Percentiles rank a stretch among this genome's conserved stretches.
Conservation (phyloP, 1,139 yeast species). For the Debaryomyces singareniensis region DNA sequence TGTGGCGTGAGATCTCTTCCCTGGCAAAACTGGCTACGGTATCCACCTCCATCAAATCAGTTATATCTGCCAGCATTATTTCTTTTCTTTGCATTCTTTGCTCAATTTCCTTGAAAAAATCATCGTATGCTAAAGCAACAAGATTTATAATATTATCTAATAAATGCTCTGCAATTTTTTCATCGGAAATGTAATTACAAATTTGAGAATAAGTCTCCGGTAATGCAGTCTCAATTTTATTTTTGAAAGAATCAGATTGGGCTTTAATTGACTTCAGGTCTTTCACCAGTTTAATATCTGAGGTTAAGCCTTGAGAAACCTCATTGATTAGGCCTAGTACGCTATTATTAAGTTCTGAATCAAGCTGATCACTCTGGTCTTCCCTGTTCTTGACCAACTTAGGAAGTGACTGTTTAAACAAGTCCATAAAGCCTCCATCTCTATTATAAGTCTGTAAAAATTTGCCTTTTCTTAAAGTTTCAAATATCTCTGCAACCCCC, state of each 20-base stretch:
- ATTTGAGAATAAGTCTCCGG: slow-evolving; percentile 53
- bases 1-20: too few species aligned
- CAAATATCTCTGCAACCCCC: slow-evolving; percentile 58
- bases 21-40: slow-evolving; percentile 39
- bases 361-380: slow-evolving; percentile 77
- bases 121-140: slow-evolving; percentile 26
- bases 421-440: slow-evolving; percentile 45
- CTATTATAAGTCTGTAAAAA: slow-evolving; percentile 22
- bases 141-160: slow-evolving; percentile 26
- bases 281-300: slow-evolving; percentile 28
- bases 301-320: slow-evolving; percentile 28
- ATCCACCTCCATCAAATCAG: slow-evolving; percentile 53
- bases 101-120: slow-evolving; percentile 17
- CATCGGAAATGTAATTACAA: slow-evolving; percentile 37
- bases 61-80: slow-evolving; percentile 12
- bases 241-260: slow-evolving; percentile 6
- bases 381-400: slow-evolving; percentile 79
- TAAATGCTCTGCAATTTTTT: slow-evolving; percentile 23
- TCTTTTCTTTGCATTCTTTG: slow-evolving; percentile 11
- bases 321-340: slow-evolving; percentile 57
- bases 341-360: slow-evolving; percentile 62
- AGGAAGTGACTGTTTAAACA: slow-evolving; percentile 70
- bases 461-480: slow-evolving; percentile 33
- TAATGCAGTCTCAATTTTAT: slow-evolving; percentile 43
- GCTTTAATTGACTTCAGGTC: not conserved